A percentile compares a stretch with the other conserved stretches of the same genome.
These are phyloP conservation scores for Hirschioporus abietinus DNA, from an alignment of 768 basidiomycete genomes.

Conservation along the genomic window DNA sequence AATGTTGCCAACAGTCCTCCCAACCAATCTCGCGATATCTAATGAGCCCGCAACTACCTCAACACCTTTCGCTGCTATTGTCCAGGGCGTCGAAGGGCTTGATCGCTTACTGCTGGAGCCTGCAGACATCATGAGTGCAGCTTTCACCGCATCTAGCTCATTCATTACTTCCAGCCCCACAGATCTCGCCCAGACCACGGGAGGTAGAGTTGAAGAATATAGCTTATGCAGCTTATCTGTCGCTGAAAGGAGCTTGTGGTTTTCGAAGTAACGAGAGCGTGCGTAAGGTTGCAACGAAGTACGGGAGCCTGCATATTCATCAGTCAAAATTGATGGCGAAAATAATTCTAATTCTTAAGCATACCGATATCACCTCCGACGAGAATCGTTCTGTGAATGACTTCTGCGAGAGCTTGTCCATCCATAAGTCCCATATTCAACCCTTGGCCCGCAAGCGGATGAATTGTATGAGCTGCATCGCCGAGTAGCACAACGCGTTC, in stretches of 20 bases:
- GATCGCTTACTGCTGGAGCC: constrained; percentile 34
- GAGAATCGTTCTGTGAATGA: constrained; percentile 50
- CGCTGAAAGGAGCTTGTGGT: constrained; percentile 79
- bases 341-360: constrained; percentile 17
- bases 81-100: constrained; percentile 12
- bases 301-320: constrained; percentile 49
- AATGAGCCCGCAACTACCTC: constrained; percentile 23
- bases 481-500: constrained; percentile 84
- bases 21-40: constrained; percentile 1
- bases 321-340: not conserved
- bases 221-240: constrained; percentile 90
- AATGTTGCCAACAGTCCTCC: not conserved
- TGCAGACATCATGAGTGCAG: constrained; percentile 76
- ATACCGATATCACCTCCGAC: constrained; percentile 81
- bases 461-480: constrained; percentile 92
- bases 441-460: constrained; percentile 95
- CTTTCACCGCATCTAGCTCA: constrained; percentile 80
- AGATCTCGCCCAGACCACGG: constrained; percentile 82
- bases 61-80: constrained; percentile 35
- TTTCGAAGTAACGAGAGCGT: constrained; percentile 75
- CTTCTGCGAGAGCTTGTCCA: constrained; percentile 63
- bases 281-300: constrained; percentile 75
- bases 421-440: constrained; percentile 92
- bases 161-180: constrained; percentile 89
- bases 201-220: constrained; percentile 60